These are phyloP conservation scores for Globisporangium orthogonon DNA, from an alignment of 352 stramenopile species.

Conservation along the genomic window DNA sequence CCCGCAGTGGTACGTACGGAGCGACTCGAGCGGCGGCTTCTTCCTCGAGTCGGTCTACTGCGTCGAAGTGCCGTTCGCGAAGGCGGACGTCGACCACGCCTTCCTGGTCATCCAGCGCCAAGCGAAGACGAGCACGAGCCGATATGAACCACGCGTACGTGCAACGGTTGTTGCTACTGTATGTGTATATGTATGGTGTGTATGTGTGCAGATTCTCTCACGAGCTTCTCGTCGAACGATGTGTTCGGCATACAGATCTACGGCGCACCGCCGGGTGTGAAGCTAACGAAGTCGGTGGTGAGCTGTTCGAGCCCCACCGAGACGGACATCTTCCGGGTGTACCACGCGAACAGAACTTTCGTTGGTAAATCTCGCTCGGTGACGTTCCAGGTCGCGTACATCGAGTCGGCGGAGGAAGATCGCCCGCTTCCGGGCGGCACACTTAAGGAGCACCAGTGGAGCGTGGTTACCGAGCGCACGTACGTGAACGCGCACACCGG, in stretches of 20 bases:
- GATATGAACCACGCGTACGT: neutral
- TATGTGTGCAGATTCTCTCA: no score
- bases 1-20: neutral
- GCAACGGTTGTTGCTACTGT: neutral
- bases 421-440: neutral
- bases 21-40: neutral
- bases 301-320: neutral
- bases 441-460: neutral
- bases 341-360: neutral
- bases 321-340: neutral
- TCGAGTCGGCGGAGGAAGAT: neutral
- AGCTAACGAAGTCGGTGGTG: neutral
- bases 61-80: slow-evolving; percentile 1
- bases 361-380: neutral
- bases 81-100: neutral
- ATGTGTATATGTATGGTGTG: no score
- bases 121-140: neutral
- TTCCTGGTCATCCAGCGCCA: neutral
- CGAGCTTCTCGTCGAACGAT: no score
- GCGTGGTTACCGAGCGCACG: neutral
- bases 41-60: neutral
- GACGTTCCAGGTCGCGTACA: neutral
- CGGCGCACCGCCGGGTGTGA: neutral
- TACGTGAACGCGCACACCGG: neutral
- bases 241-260: neutral